phyloP scores from a whole-genome alignment of 768 basidiomycete genomes.

The Gautieria morchelliformis region DNA sequence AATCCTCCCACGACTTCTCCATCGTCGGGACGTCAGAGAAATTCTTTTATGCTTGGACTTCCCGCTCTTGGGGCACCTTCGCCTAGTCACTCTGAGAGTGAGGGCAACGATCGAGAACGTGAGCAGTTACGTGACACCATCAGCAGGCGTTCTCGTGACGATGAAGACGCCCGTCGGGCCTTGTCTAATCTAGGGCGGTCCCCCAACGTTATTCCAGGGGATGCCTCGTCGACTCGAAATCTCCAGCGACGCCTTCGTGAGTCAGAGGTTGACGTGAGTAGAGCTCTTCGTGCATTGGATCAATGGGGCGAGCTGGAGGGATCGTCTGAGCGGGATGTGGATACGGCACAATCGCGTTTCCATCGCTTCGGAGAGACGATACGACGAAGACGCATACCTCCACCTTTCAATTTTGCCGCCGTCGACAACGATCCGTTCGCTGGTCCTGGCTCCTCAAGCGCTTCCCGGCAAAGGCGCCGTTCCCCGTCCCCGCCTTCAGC shows the following conservation, averaged over 20 bases:
- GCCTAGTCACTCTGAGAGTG: neutral
- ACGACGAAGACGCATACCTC: conserved; percentile 1
- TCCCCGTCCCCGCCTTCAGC: conserved; percentile 4
- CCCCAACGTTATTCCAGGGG: neutral
- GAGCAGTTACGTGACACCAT: conserved; percentile 6
- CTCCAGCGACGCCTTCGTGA: conserved; percentile 5
- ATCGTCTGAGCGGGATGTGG: neutral
- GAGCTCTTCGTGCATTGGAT: conserved; percentile 4
- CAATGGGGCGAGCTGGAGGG: conserved; percentile 7
- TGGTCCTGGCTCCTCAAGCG: neutral
- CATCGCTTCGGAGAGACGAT: conserved; percentile 8
- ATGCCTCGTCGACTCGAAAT: neutral
- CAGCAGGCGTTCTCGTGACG: conserved; percentile 1
- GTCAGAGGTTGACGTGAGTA: conserved; percentile 2
- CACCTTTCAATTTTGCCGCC: neutral
- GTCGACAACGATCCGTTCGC: neutral
- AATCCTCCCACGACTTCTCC: neutral
- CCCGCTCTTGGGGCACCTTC: neutral
- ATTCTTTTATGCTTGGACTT: neutral
- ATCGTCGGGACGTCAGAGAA: neutral
- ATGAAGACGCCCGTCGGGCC: neutral
- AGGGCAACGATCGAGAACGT: conserved; percentile 1
- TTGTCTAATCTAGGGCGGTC: neutral
- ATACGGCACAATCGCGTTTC: neutral
- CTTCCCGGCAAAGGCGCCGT: neutral